Base-by-base conservation (phyloP, 768 basidiomycete genomes). In the Suillus occidentalis region DNA sequence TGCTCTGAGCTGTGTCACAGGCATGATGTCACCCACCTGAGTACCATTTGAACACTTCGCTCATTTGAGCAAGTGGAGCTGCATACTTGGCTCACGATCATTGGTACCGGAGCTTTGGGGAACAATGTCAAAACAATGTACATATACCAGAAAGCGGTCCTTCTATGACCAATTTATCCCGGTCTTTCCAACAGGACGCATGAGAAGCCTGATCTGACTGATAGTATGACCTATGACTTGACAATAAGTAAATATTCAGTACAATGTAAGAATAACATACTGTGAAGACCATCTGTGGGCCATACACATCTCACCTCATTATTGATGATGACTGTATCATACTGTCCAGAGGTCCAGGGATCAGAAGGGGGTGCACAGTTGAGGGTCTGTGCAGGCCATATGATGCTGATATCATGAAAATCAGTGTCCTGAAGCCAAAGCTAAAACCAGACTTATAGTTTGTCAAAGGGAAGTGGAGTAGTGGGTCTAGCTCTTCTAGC, bases 121-220 rank as follows among this genome's bases (percentile, higher is more conserved):
- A 22, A 49, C 47, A 22, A 75, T 56, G 57, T 75, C 69, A 43
- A 72, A 74, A 2, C 67, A n/a, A n/a, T n/a, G n/a, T n/a, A n/a
- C n/a, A n/a, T n/a, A n/a, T n/a, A n/a, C n/a, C n/a, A n/a, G n/a
- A 60, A 73, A 76, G 5, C n/a, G 12, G 47, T 49, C 43, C 43
- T 45, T 45, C 43, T 20, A 45, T 45, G 43, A 45, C 43, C 43
- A 45, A 45, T 45, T 45, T 4, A 4, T 2, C 1, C 47, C 47
- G 22, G 2, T 28, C 47, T 49, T 49, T 10, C 43, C 45, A 9
- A 65, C 3, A 13, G 60, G 60, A 28, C 9, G 60, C 58, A 65
- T 53, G 10, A 65, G 37, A 13, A 62, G 49, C 1, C 60, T 36
- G 4, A 65, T 60, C 9, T 65, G 53, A 2, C 16, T 53, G 12